Conservation (phyloP, 345 rosid genomes). For the Aquilaria malaccensis region DNA sequence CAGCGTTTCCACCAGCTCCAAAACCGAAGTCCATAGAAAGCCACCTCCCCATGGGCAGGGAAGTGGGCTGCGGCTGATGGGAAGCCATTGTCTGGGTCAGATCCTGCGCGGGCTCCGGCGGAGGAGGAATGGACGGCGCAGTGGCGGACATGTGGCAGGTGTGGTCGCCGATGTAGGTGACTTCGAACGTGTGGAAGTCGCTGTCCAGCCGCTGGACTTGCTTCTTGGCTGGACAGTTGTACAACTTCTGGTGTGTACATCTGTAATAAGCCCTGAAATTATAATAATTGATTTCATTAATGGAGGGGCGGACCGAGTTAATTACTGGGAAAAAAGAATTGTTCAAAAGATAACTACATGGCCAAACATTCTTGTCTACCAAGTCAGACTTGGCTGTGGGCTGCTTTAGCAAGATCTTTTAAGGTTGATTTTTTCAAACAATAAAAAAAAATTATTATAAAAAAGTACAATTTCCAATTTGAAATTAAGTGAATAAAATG, state of each 20-base stretch:
- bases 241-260: slow-evolving; percentile 79
- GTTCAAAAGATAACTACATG: too few relatives aligned
- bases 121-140: slow-evolving; percentile 29
- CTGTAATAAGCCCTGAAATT: slow-evolving; percentile 63
- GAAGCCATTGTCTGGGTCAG: background rate
- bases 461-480: too few relatives aligned
- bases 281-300: too few relatives aligned
- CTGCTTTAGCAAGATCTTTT: too few relatives aligned
- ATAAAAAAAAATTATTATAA: too few relatives aligned
- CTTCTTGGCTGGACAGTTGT: slow-evolving; percentile 82
- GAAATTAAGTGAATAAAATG: too few relatives aligned
- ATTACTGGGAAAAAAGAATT: too few relatives aligned
- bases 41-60: slow-evolving; percentile 15
- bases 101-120: slow-evolving; percentile 7
- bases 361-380: too few relatives aligned
- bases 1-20: slow-evolving; percentile 13
- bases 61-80: slow-evolving; percentile 7
- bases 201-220: slow-evolving; percentile 73
- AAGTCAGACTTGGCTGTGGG: too few relatives aligned
- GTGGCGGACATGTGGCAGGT: slow-evolving; percentile 67
- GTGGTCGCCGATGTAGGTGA: slow-evolving; percentile 60
- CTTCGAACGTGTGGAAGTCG: slow-evolving; percentile 52
- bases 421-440: too few relatives aligned
- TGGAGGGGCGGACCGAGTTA: too few relatives aligned
- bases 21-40: slow-evolving; percentile 22